phyloP scores from a whole-genome alignment of 148 eudicot species.

The Chenopodium formosanum region DNA sequence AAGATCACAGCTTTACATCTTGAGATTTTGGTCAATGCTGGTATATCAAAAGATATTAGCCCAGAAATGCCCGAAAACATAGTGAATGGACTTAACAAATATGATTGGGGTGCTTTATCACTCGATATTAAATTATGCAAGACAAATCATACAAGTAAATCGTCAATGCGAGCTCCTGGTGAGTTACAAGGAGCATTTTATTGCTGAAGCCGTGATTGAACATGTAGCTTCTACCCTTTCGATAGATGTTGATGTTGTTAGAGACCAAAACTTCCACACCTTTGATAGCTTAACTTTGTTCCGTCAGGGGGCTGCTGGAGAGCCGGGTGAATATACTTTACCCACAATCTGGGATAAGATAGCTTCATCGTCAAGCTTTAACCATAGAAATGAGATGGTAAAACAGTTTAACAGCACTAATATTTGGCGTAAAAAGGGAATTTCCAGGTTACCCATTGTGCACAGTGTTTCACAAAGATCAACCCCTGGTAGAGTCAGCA shows the following conservation, averaged over 20 bases:
- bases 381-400: slow-evolving; percentile 37
- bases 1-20: slow-evolving; percentile 84
- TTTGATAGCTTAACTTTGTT: slow-evolving; percentile 56
- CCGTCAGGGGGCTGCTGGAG: slow-evolving; percentile 48
- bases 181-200: slow-evolving; percentile 75
- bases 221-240: slow-evolving; percentile 67
- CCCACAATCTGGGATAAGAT: slow-evolving; percentile 74
- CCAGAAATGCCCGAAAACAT: slow-evolving; percentile 53
- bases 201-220: slow-evolving; percentile 87
- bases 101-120: slow-evolving; percentile 88
- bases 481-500: slow-evolving; percentile 86
- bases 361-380: slow-evolving; percentile 47
- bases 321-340: slow-evolving; percentile 65
- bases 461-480: slow-evolving; percentile 46
- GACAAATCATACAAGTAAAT: slow-evolving; percentile 66
- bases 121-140: slow-evolving; percentile 75
- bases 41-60: slow-evolving; percentile 54
- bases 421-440: slow-evolving; percentile 75
- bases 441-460: slow-evolving; percentile 72
- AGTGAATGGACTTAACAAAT: slow-evolving; percentile 52
- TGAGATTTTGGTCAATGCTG: slow-evolving; percentile 59
- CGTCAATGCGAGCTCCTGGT: slow-evolving; percentile 93
- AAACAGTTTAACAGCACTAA: slow-evolving; percentile 44
- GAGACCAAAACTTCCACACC: slow-evolving; percentile 61
- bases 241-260: slow-evolving; percentile 62